phyloP scores from a whole-genome alignment of 2,329 filamentous ascomycete species.

The Xylariales sp. region DNA sequence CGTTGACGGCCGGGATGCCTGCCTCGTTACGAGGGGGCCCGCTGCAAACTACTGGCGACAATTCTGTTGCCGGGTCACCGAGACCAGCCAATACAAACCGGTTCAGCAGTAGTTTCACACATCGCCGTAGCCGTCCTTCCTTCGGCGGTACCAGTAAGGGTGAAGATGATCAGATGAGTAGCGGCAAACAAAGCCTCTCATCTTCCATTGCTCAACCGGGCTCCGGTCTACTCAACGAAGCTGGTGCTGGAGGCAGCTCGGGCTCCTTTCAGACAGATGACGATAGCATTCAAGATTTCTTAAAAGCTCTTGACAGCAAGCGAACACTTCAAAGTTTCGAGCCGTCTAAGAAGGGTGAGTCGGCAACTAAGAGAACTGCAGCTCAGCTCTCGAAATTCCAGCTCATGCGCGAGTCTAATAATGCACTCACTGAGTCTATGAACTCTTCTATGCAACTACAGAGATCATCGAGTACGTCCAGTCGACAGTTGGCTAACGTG shows the following conservation, averaged over 20 bases:
- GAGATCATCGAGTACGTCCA: constrained; percentile 80
- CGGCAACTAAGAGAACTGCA: constrained; percentile 78
- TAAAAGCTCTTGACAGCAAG: constrained; percentile 87
- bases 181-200: constrained; percentile 79
- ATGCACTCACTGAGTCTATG: constrained; percentile 90
- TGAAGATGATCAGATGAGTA: constrained; percentile 82
- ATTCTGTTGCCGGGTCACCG: constrained; percentile 79
- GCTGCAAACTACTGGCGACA: constrained; percentile 68
- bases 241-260: constrained; percentile 73
- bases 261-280: constrained; percentile 80
- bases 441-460: constrained; percentile 89
- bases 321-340: constrained; percentile 88
- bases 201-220: constrained; percentile 78
- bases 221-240: constrained; percentile 81
- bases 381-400: constrained; percentile 88
- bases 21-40: constrained; percentile 76
- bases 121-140: constrained; percentile 81
- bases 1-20: constrained; percentile 79
- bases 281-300: constrained; percentile 91
- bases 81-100: constrained; percentile 81
- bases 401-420: constrained; percentile 88
- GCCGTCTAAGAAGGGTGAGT: constrained; percentile 72
- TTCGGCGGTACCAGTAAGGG: constrained; percentile 76
- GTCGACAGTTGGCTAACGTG: constrained; percentile 68
- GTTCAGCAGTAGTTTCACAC: constrained; percentile 94